Conservation (phyloP, 2,329 filamentous ascomycete species). For the Fusarium sp. region DNA sequence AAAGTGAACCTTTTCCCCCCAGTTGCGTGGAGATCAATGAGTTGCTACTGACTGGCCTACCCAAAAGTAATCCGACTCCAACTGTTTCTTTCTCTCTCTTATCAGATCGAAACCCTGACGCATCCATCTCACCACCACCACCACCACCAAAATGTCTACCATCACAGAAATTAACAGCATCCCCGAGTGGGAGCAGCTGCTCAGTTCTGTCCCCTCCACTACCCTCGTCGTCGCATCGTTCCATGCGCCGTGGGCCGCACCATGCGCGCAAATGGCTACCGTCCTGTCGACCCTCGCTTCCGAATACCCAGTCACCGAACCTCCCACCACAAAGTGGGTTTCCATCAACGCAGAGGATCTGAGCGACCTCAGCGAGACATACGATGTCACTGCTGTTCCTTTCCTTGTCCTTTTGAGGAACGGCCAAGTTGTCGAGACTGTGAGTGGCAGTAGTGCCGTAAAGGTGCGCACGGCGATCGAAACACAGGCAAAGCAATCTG, state of each 20-base stretch:
- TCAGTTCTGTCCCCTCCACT: constrained; percentile 73
- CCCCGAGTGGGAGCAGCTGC: constrained; percentile 76
- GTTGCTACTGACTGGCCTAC: constrained; percentile 19
- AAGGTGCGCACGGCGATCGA: constrained; percentile 90
- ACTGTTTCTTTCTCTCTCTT: constrained; percentile 19
- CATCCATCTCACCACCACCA: not conserved
- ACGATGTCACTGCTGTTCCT: constrained; percentile 94
- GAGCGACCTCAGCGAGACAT: constrained; percentile 88
- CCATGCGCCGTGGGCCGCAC: constrained; percentile 95
- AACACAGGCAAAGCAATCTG: constrained; percentile 71
- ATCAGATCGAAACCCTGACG: constrained; percentile 35
- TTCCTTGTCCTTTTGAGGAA: constrained; percentile 87
- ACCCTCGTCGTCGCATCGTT: constrained; percentile 90
- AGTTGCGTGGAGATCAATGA: constrained; percentile 14
- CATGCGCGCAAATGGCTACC: constrained; percentile 92
- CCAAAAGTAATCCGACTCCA: constrained; percentile 21
- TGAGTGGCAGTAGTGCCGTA: constrained; percentile 89
- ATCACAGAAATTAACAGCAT: constrained; percentile 82
- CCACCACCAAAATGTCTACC: constrained; percentile 70
- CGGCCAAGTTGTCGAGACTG: constrained; percentile 81
- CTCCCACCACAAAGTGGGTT: constrained; percentile 81
- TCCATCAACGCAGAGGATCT: constrained; percentile 95
- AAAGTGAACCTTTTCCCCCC: constrained; percentile 39
- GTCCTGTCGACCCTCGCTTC: constrained; percentile 87
- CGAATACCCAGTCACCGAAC: constrained; percentile 79